phyloP scores from a whole-genome alignment of 805 yeast species.

The Saccharomycopsis selenospora region DNA sequence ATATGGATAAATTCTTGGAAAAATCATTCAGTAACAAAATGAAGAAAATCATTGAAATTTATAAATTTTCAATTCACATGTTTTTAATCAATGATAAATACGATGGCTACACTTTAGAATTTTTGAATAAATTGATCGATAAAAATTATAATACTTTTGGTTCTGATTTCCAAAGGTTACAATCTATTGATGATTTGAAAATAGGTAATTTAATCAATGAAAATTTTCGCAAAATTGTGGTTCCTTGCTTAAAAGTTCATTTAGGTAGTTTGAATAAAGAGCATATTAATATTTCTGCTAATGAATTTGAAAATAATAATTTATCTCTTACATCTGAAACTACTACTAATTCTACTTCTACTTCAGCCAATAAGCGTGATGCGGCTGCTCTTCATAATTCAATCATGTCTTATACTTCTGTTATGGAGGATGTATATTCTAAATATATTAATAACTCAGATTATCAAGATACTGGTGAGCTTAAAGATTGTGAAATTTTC shows the following conservation, averaged over 20 bases:
- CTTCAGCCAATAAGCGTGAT: background rate
- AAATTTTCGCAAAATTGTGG: constrained; percentile 11
- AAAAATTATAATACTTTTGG: constrained; percentile 16
- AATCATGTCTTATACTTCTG: background rate
- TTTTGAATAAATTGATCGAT: constrained; percentile 8
- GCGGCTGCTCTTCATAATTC: background rate
- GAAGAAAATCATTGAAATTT: constrained; percentile 8
- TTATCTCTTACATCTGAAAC: background rate
- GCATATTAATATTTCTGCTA: constrained; percentile 3
- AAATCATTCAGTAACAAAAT: constrained; percentile 2
- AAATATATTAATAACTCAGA: background rate
- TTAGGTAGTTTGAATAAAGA: constrained; percentile 10
- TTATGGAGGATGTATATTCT: background rate
- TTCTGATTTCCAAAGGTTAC: constrained; percentile 9
- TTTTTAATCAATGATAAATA: constrained; percentile 6
- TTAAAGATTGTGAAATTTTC: constrained; percentile 7
- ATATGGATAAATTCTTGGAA: constrained; percentile 4
- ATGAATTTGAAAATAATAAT: constrained; percentile 11
- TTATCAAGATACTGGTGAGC: background rate
- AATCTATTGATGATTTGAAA: constrained; percentile 4
- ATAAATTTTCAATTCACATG: constrained; percentile 12
- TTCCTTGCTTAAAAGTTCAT: constrained; percentile 15
- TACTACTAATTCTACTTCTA: background rate
- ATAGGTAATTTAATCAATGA: constrained; percentile 2
- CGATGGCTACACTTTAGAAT: constrained; percentile 8